Conservation (phyloP, 2,329 filamentous ascomycete species). For the Trichoderma guizhouense region DNA sequence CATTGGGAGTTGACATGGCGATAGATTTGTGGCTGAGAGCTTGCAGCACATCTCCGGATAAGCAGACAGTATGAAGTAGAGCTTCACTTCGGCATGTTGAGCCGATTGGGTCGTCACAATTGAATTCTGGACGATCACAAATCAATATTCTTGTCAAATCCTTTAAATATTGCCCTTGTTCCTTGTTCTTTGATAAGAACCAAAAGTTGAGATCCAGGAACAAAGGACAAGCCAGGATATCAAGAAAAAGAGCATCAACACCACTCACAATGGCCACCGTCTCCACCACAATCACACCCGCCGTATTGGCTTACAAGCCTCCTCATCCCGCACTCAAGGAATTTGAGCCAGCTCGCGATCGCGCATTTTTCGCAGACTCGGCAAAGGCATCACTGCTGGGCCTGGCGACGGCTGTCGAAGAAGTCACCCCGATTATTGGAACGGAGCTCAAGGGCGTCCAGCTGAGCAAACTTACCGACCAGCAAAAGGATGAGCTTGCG, state of each 20-base stretch:
- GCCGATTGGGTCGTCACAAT: not conserved
- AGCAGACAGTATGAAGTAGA: not conserved
- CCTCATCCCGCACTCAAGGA: slow-evolving; percentile 16
- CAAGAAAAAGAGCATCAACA: not conserved
- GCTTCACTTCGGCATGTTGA: not conserved
- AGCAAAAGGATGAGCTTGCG: slow-evolving; percentile 42
- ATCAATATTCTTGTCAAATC: not conserved
- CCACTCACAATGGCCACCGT: slow-evolving; percentile 10
- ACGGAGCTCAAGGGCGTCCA: slow-evolving; percentile 42
- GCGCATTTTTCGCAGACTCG: slow-evolving; percentile 17
- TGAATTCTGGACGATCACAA: not conserved
- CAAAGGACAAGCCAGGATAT: not conserved
- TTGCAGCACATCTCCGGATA: not conserved
- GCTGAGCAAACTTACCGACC: slow-evolving; percentile 37
- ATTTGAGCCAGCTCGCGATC: slow-evolving; percentile 14
- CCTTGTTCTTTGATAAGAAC: not conserved
- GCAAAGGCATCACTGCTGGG: slow-evolving; percentile 7
- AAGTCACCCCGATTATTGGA: slow-evolving; percentile 31
- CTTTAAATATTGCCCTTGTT: not conserved
- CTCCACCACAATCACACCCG: slow-evolving; percentile 6
- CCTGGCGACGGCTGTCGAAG: not conserved
- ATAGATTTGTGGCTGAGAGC: not conserved
- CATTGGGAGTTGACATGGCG: slow-evolving; percentile 11
- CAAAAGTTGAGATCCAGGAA: not conserved
- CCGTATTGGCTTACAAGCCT: slow-evolving; percentile 16